phyloP scores from a whole-genome alignment of 257 asterid species.

The Salvia rosmarinus region DNA sequence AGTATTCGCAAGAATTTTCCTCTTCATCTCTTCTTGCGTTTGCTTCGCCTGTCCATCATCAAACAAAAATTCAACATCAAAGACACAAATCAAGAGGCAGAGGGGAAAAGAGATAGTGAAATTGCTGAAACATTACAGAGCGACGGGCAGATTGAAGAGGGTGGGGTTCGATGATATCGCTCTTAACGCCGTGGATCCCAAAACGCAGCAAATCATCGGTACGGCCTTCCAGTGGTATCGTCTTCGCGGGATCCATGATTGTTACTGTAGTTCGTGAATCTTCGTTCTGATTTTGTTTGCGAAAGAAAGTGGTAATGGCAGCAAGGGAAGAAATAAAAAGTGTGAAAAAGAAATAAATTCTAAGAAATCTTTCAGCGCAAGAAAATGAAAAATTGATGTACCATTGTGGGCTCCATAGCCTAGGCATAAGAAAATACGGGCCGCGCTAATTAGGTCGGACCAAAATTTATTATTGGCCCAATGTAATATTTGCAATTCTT shows the following conservation, averaged over 20 bases:
- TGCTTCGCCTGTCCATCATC: conserved; percentile 52
- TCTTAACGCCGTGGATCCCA: conserved; percentile 88
- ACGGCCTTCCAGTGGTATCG: conserved; percentile 49
- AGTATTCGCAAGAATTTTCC: conserved; percentile 48
- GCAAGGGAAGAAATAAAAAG: background rate
- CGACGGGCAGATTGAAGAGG: conserved; percentile 75
- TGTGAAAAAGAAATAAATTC: background rate
- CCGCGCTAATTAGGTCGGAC: background rate
- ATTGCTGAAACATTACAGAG: conserved; percentile 43
- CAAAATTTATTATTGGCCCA: too few relatives aligned
- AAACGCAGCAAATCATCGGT: conserved; percentile 54
- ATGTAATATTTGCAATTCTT: too few relatives aligned
- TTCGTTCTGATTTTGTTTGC: conserved; percentile 11
- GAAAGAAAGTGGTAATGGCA: conserved; percentile 15
- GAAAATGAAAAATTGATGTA: conserved; percentile 27
- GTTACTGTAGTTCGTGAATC: background rate
- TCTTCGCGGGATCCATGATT: conserved; percentile 57
- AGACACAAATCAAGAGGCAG: background rate
- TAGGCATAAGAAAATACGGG: background rate
- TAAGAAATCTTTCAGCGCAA: conserved; percentile 42
- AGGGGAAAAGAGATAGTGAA: background rate
- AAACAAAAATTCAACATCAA: conserved; percentile 15
- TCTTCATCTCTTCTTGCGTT: conserved; percentile 53
- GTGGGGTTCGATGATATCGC: conserved; percentile 80
- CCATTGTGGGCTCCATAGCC: conserved; percentile 9